Evolutionary conservation across 2,329 filamentous ascomycete genomes (phyloP).

Genomic region (Anisogramma anomala): DNA sequence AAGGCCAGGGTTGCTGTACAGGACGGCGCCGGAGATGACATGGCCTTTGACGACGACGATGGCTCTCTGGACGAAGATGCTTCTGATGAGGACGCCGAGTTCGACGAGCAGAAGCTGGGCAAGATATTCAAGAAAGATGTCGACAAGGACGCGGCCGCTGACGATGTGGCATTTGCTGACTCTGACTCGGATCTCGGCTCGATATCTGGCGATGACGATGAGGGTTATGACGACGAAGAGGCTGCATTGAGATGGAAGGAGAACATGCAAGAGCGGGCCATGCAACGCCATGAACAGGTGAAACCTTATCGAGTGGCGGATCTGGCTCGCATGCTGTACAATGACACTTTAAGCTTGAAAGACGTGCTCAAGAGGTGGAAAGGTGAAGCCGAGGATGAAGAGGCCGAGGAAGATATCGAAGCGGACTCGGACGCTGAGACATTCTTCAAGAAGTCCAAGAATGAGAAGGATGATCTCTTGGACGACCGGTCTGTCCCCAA

Average conservation of each 20-base stretch:
- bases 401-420: constrained; percentile 44
- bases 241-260: constrained; percentile 76
- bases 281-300: constrained; percentile 55
- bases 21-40: constrained; percentile 43
- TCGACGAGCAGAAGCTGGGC: constrained; percentile 47
- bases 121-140: constrained; percentile 45
- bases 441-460: constrained; percentile 54
- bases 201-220: constrained; percentile 47
- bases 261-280: constrained; percentile 67
- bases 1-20: constrained; percentile 45
- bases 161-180: constrained; percentile 82
- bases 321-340: constrained; percentile 80
- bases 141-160: constrained; percentile 42
- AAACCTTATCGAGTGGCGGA: constrained; percentile 69
- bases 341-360: constrained; percentile 60
- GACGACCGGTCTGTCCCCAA: constrained; percentile 72
- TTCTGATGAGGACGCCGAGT: constrained; percentile 44
- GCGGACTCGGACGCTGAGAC: constrained; percentile 44
- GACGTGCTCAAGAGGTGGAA: constrained; percentile 73
- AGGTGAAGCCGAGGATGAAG: constrained; percentile 46
- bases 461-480: constrained; percentile 54
- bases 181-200: constrained; percentile 95
- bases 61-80: constrained; percentile 41
- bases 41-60: constrained; percentile 36
- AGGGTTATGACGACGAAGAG: constrained; percentile 53